Base-by-base conservation (phyloP, 441 rosid species). In the Arabidopsis lyrata region DNA sequence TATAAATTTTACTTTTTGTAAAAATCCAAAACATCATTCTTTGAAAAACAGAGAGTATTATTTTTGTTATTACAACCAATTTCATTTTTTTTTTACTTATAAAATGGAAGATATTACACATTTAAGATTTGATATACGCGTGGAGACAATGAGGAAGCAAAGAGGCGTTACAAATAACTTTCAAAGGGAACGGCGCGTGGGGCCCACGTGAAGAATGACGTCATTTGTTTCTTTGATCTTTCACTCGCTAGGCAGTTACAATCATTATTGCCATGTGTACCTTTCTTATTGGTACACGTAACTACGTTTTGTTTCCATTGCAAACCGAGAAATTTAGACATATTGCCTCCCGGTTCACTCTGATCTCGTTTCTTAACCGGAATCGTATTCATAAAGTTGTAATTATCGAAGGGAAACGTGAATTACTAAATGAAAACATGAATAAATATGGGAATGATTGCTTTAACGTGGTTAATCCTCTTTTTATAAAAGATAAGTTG, bases 101-200 rank as follows among this genome's bases (percentile, higher is more conserved):
- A 34, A 41, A 29, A 31, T 53, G 47, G 42, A 32, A 14, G 6
- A 72, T 24, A 67, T 5, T 35, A 42, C 14, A 16, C 47, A 60
- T 32, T 10, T 59, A n/a, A 45, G 50, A 48, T 15, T 20, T 31
- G 2, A 44, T 4, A 66, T n/a, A 50, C 36, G 56, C 29, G 55
- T 67, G 36, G 54, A 38, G 38, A 74, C n/a, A n/a, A n/a, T 35
- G 63, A 59, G 36, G 45, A 22, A 38, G 65, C 63, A 45, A 7
- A 20, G 18, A 49, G 45, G 47, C 80, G 95, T 87, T 82, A 83
- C 90, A 24, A 24, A 24, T 72, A 74, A 65, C 74, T 60, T 78
- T 68, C 60, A 11, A 79, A 78, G 69, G 27, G 83, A 86, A 81
- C 89, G 86, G 88, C 89, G 81, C 8, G 72, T 80, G 81, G 87